phyloP scores from a whole-genome alignment of 306 rosid genomes.

The Rubus idaeus region DNA sequence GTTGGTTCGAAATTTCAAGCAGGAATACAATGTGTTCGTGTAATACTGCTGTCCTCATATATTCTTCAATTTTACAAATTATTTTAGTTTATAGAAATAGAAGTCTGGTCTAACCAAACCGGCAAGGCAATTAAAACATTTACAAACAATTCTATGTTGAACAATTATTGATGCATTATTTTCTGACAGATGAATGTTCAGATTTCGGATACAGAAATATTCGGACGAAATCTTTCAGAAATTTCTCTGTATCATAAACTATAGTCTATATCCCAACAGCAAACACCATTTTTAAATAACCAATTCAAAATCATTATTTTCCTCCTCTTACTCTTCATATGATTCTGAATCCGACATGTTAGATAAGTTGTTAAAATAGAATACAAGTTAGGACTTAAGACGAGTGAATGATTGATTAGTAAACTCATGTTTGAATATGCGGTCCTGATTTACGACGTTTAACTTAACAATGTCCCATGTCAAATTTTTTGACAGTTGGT shows the following conservation, averaged over 20 bases:
- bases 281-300: background rate
- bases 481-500: background rate
- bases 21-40: constrained; percentile 19
- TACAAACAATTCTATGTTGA: background rate
- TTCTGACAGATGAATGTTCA: constrained; percentile 9
- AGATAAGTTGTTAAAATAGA: background rate
- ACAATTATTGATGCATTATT: constrained; percentile 12
- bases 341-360: background rate
- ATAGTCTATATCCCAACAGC: background rate
- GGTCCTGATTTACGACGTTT: background rate
- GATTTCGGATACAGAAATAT: background rate
- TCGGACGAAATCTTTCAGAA: background rate
- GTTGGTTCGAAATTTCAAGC: constrained; percentile 25
- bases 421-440: background rate
- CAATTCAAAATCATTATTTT: no score
- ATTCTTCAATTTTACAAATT: background rate
- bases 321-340: background rate
- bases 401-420: background rate
- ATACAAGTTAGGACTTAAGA: background rate
- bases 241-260: background rate
- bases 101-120: background rate
- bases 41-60: constrained; percentile 28
- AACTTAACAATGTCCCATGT: background rate
- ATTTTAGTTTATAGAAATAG: background rate
- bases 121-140: background rate